These are phyloP conservation scores for Phytopythium delawarense DNA, from an alignment of 352 stramenopile genomes.

Conservation along the genomic window DNA sequence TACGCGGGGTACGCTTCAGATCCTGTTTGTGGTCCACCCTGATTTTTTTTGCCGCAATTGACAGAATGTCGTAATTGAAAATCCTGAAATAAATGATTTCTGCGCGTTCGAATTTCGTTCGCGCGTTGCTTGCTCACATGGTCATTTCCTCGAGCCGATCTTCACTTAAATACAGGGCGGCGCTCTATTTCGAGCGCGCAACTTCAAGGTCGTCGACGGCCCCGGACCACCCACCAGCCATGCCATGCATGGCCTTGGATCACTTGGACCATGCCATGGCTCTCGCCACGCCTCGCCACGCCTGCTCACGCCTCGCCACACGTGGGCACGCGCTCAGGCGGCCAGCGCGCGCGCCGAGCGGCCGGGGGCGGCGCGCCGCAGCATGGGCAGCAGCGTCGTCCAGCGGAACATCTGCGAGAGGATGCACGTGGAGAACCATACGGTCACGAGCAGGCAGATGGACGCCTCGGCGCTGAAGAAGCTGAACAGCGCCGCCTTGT, in stretches of 20 bases:
- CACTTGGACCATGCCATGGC: no score
- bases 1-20: no score
- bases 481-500: conserved; percentile 77
- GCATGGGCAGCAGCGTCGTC: conserved; percentile 74
- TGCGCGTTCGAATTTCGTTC: no score
- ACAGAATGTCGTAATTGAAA: no score
- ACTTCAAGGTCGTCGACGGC: neutral
- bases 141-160: no score
- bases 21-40: no score
- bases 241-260: no score
- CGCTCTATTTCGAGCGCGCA: neutral
- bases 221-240: no score
- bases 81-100: no score
- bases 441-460: conserved; percentile 77
- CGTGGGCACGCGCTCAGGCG: conserved; percentile 14
- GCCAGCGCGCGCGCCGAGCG: conserved; percentile 30
- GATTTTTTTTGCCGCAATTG: no score
- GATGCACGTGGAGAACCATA: conserved; percentile 89
- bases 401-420: conserved; percentile 84
- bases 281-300: no score
- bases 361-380: conserved; percentile 39
- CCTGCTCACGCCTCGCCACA: no score
- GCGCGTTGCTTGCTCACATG: neutral
- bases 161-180: neutral
- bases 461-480: conserved; percentile 85